phyloP scores from a whole-genome alignment of 108 stramenopile species.

The Pseudonitzschia delicatissima region DNA sequence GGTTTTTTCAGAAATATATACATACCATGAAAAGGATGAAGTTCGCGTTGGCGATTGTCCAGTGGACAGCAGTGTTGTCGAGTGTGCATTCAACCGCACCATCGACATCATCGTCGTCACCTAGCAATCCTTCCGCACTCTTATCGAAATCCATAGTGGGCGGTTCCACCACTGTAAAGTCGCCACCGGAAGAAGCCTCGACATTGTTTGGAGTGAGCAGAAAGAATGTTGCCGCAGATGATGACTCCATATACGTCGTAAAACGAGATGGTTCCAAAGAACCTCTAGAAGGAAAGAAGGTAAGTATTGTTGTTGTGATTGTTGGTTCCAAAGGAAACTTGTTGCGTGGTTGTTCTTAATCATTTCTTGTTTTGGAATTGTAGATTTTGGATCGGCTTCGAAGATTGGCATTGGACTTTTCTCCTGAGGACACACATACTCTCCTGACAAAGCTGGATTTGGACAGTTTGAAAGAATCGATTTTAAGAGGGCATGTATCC shows the following conservation, averaged over 20 bases:
- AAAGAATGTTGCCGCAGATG: not conserved
- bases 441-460: constrained; percentile 42
- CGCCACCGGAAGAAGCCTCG: not conserved
- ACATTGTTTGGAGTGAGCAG: not conserved
- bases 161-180: not conserved
- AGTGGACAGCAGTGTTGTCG: no score
- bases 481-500: constrained; percentile 79
- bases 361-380: not conserved
- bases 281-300: constrained; percentile 45
- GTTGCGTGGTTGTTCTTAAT: not conserved
- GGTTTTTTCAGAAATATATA: no score
- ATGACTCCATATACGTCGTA: constrained; percentile 17
- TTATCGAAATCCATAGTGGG: constrained; percentile 1
- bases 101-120: no score
- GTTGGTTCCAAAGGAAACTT: not conserved
- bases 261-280: constrained; percentile 42
- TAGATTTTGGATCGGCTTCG: constrained; percentile 44
- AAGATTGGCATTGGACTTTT: constrained; percentile 27
- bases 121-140: not conserved
- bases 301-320: constrained; percentile 10
- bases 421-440: constrained; percentile 3
- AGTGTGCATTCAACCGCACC: constrained; percentile 5
- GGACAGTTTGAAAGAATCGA: constrained; percentile 48
- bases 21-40: no score
- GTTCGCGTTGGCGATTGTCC: no score